A percentile compares a stretch with the other conserved stretches of the same genome.
These are phyloP conservation scores for Pezicula rhizophila DNA, from an alignment of 2,329 filamentous ascomycete species.

Conservation along the genomic window DNA sequence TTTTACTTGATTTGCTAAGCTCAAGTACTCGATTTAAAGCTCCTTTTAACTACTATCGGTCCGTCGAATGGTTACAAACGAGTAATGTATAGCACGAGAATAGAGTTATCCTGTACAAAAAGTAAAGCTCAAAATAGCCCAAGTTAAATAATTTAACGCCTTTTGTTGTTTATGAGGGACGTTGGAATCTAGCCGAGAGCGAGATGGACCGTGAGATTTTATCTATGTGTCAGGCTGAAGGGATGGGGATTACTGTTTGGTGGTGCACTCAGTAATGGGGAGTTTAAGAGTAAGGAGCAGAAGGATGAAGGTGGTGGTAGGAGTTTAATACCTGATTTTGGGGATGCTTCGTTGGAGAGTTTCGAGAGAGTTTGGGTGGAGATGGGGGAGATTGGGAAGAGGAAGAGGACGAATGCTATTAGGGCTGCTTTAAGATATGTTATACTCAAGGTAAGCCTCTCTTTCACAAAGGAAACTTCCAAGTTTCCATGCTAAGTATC, in stretches of 20 bases:
- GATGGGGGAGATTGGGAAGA: slow-evolving; percentile 51
- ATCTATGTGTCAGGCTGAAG: slow-evolving; percentile 47
- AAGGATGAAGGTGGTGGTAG: slow-evolving; percentile 31
- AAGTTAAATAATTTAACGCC: too few relatives aligned
- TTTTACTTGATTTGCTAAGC: too few relatives aligned
- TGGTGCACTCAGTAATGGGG: slow-evolving; percentile 39
- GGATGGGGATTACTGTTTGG: slow-evolving; percentile 49
- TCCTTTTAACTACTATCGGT: too few relatives aligned
- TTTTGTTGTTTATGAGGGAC: slow-evolving; percentile 61
- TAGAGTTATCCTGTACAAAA: too few relatives aligned
- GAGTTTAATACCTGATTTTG: neutral
- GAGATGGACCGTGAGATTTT: slow-evolving; percentile 55
- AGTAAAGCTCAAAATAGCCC: too few relatives aligned
- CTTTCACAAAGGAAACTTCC: neutral
- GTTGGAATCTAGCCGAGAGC: slow-evolving; percentile 50
- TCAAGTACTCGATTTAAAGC: too few relatives aligned
- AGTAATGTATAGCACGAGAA: too few relatives aligned
- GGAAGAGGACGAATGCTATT: slow-evolving; percentile 44
- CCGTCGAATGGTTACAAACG: too few relatives aligned
- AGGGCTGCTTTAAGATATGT: slow-evolving; percentile 36
- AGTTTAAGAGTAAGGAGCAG: slow-evolving; percentile 34
- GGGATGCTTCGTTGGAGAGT: slow-evolving; percentile 19
- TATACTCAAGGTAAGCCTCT: neutral
- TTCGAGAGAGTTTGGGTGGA: slow-evolving; percentile 42
- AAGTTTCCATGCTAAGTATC: neutral